Evolutionary conservation across 2,329 filamentous ascomycete genomes (phyloP), one percentile per base, ranked within the genome.

Genomic region (Cladosporium phlei): DNA sequence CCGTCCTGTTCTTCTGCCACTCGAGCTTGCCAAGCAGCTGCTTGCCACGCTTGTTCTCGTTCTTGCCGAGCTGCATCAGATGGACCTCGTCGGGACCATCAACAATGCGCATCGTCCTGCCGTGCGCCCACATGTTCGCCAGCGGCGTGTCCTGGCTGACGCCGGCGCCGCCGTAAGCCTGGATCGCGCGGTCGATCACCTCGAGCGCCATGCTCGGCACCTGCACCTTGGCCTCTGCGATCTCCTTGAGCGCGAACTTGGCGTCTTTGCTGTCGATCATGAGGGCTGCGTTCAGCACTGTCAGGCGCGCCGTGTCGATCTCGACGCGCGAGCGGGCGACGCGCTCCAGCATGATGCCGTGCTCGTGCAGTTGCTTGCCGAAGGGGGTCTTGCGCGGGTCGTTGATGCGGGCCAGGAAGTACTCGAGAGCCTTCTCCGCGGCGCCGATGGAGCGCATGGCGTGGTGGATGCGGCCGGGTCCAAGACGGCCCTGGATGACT

Each of bases 71-170:
- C 71, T 93, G 87, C 65, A 87, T 74, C 55, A 90, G 69, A 67
- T 94, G 93, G 51, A 97, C 93, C 79, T 98, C 93, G 69, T 98
- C 93, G 0, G 93, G 93, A 0, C 93, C 93, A 68, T 98, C 93
- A 0, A 64, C 63, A 38, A 65, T 62, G 19, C 60, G 32, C 58
- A 65, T 65, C 29, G 63, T 64, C 21, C 62, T 53, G 27, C 58
- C 59, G 27, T 65, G 60, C 11, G 63, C 62, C 53, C 59, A 66
- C 62, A 66, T 61, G 64, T 75, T 77, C 10, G 89, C 90, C 54
- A 98, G 74, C 16, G 93, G 93, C 2, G 93, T 97, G 63, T 98
- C 93, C 74, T 97, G 93, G 61, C 82, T 86, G 38, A 98, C 85
- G 64, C 93, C 93, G 3, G 86, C 88, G 50, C 83, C 93, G 50